Base-by-base conservation (phyloP, 2,329 filamentous ascomycete species). In the Colletotrichum acutatum region DNA sequence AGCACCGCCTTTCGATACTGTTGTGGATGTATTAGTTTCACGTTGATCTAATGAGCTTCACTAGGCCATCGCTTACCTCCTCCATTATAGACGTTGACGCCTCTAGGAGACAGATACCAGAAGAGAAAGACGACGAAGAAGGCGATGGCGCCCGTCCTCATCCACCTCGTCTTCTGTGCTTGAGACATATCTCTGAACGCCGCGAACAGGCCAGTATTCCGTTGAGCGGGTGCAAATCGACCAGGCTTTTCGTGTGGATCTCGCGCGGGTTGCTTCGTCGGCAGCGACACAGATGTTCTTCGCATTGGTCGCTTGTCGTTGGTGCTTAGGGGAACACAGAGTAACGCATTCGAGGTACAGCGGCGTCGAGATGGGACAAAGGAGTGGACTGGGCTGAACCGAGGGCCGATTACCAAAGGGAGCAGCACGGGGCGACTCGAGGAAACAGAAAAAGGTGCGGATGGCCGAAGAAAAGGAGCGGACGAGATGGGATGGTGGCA, bases 221-320 rank as follows among this genome's bases (percentile, higher is more conserved):
- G 84, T 76, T 85, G 83, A 77, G 84, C 82, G 75, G 81, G 77
- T 77, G 84, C 83, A 84, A 92, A 92, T 78, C 90, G 88, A 78
- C 85, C 89, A 78, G 88, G 87, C 80, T 92, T 92, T 83, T 92
- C 90, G 89, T 90, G 83, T 75, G 89, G 90, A 79, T 92, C 90
- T 87, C 86, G 84, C 78, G 84, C 86, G 79, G 85, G 82, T 79
- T 90, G 88, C 83, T 90, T 89, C 49, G 88, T 91, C 80, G 90
- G 89, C 81, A 91, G 82, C 79, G 90, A 91, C 74, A 91, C 88
- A 75, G 90, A 91, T 80, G 89, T 89, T 84, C 89, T 90, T 87
- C 90, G 88, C 90, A 92, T 92, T 71, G 71, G 75, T 71, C 68
- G 70, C 72, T 65, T 70, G 66, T 69, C 57, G 60, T 73, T 24